phyloP scores from a whole-genome alignment of 2,329 filamentous ascomycete genomes.

The Paraphoma sp. region DNA sequence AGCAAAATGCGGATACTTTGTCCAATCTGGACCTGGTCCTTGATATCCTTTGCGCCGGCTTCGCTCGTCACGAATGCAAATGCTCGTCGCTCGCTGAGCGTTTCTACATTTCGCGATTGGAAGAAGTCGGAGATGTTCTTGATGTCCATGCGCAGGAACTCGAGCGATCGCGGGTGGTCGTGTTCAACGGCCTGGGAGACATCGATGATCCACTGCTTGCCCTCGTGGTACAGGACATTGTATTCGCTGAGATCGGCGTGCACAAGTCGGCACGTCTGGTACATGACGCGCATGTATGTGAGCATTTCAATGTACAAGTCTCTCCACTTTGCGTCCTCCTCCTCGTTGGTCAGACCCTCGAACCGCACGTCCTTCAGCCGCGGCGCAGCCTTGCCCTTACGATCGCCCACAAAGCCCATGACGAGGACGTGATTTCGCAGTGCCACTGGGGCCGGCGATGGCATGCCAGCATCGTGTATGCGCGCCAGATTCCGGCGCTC shows the following conservation, averaged over 20 bases:
- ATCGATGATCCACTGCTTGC: constrained; percentile 90
- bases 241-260: constrained; percentile 98
- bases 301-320: constrained; percentile 82
- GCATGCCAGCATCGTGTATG: constrained; percentile 82
- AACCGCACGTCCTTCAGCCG: constrained; percentile 87
- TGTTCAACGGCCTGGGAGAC: constrained; percentile 98
- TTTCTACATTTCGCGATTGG: constrained; percentile 81
- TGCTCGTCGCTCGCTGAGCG: constrained; percentile 76
- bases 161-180: constrained; percentile 88
- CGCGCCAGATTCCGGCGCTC: constrained; percentile 93
- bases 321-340: constrained; percentile 73
- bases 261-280: constrained; percentile 88
- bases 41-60: constrained; percentile 58
- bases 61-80: constrained; percentile 81
- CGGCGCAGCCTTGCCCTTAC: constrained; percentile 85
- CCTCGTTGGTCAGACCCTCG: constrained; percentile 63
- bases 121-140: constrained; percentile 98
- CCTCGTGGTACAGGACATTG: constrained; percentile 89
- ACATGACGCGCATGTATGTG: constrained; percentile 89
- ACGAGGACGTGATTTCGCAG: constrained; percentile 94
- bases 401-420: constrained; percentile 91
- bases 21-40: constrained; percentile 67
- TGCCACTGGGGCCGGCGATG: constrained; percentile 86
- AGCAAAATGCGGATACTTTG: constrained; percentile 72
- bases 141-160: constrained; percentile 97